Percentiles rank a stretch among this genome's conserved stretches.
Evolutionary conservation across 495 filamentous ascomycete species (phyloP).

Genomic region (Neurospora terricola): DNA sequence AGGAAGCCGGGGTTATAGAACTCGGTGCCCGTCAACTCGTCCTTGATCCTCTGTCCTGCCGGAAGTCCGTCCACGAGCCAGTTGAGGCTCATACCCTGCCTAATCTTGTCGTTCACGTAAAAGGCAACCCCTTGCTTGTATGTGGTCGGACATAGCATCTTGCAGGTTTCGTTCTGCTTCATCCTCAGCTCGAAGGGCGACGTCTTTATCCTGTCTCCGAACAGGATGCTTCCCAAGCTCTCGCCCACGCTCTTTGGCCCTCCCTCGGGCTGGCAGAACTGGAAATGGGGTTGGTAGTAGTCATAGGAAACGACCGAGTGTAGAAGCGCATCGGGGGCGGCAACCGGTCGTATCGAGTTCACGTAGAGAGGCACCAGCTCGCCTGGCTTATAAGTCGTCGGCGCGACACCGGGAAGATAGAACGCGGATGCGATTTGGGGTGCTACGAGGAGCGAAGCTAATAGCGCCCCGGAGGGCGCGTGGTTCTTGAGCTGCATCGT

Average conservation of each 20-base stretch:
- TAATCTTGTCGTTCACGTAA: slow-evolving; percentile 76
- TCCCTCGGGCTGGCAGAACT: slow-evolving; percentile 71
- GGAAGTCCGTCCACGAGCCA: slow-evolving; percentile 93
- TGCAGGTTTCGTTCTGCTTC: slow-evolving; percentile 76
- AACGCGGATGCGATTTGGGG: slow-evolving; percentile 62
- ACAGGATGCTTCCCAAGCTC: slow-evolving; percentile 90
- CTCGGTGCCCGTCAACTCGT: slow-evolving; percentile 58
- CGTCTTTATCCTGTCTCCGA: slow-evolving; percentile 89
- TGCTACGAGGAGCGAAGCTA: slow-evolving; percentile 33
- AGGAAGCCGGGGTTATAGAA: slow-evolving; percentile 87
- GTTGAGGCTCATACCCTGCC: slow-evolving; percentile 78
- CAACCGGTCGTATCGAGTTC: slow-evolving; percentile 80
- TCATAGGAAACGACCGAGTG: slow-evolving; percentile 90
- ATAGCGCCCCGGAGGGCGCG: slow-evolving; percentile 38
- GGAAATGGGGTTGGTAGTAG: slow-evolving; percentile 82
- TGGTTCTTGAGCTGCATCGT: slow-evolving; percentile 38
- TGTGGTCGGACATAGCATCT: slow-evolving; percentile 56
- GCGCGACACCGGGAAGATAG: slow-evolving; percentile 92
- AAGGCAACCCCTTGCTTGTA: slow-evolving; percentile 60
- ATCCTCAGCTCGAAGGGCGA: slow-evolving; percentile 85
- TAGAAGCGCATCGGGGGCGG: slow-evolving; percentile 67
- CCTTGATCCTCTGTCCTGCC: slow-evolving; percentile 66
- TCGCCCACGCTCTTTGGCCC: slow-evolving; percentile 69
- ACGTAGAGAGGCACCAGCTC: slow-evolving; percentile 82
- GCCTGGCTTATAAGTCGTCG: slow-evolving; percentile 72